Conservation (phyloP, 2,329 filamentous ascomycete species). For the Alternaria gaisen region DNA sequence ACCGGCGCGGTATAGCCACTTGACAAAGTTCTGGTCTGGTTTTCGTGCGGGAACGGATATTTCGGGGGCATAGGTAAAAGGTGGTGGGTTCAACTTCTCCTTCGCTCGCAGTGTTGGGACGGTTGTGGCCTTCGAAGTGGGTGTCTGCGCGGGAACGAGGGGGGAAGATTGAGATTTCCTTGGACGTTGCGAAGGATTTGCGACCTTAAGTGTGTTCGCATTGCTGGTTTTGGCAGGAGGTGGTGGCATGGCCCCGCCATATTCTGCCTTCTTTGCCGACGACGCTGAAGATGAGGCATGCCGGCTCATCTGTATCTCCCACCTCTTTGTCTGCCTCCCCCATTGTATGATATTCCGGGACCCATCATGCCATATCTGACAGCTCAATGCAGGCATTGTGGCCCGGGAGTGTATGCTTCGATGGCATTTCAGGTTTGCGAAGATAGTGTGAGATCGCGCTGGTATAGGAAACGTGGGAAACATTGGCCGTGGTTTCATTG, state of each 20-base stretch:
- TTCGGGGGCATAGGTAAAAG: conserved; percentile 74
- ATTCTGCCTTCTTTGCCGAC: conserved; percentile 12
- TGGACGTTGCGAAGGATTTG: neutral
- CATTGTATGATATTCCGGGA: conserved; percentile 7
- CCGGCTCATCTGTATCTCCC: neutral
- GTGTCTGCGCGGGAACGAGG: conserved; percentile 5
- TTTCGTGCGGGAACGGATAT: conserved; percentile 69
- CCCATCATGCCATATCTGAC: conserved; percentile 15
- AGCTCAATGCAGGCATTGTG: conserved; percentile 16
- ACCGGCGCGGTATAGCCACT: conserved; percentile 69
- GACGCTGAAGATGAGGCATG: conserved; percentile 17
- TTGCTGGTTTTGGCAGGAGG: conserved; percentile 17
- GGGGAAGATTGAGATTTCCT: neutral
- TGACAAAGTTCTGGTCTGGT: conserved; percentile 56
- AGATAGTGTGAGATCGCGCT: conserved; percentile 2
- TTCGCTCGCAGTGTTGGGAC: conserved; percentile 19
- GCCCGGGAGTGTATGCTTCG: conserved; percentile 13
- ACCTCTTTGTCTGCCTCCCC: neutral
- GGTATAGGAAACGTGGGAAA: conserved; percentile 13
- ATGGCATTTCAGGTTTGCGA: conserved; percentile 19
- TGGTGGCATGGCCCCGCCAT: conserved; percentile 11
- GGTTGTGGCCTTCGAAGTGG: conserved; percentile 4
- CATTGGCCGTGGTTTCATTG: conserved; percentile 36
- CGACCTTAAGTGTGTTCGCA: conserved; percentile 11
- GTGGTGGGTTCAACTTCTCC: conserved; percentile 71